Conservation (phyloP, 2,329 filamentous ascomycete genomes). For the Xylariaceae sp. region DNA sequence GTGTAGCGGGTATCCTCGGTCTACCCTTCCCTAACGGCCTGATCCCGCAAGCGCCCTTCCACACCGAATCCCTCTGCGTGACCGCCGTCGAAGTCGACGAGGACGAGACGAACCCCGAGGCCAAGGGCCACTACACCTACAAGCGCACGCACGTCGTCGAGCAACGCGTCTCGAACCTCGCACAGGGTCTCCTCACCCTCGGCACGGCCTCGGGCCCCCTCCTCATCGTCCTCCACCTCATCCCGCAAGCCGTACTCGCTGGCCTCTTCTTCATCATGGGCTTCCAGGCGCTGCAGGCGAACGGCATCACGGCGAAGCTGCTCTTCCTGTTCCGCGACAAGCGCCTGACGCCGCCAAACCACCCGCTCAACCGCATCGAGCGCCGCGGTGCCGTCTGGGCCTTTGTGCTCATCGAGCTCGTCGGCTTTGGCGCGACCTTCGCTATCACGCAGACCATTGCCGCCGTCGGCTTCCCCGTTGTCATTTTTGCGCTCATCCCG, state of each 20-base stretch:
- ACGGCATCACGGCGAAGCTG: slow-evolving; percentile 72
- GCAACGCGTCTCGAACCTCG: slow-evolving; percentile 72
- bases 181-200: slow-evolving; percentile 70
- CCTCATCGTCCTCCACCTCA: slow-evolving; percentile 67
- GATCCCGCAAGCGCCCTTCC: slow-evolving; percentile 78
- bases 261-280: slow-evolving; percentile 85
- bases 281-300: slow-evolving; percentile 67
- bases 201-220: slow-evolving; percentile 74
- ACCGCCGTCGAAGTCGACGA: slow-evolving; percentile 49
- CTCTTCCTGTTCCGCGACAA: slow-evolving; percentile 63
- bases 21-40: slow-evolving; percentile 78
- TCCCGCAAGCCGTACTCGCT: slow-evolving; percentile 73
- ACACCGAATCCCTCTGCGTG: slow-evolving; percentile 73
- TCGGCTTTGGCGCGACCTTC: slow-evolving; percentile 72
- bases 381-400: slow-evolving; percentile 63
- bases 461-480: slow-evolving; percentile 73
- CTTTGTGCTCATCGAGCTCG: slow-evolving; percentile 63
- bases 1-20: slow-evolving; percentile 67
- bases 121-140: slow-evolving; percentile 52
- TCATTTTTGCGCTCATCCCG: slow-evolving; percentile 66
- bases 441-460: slow-evolving; percentile 79
- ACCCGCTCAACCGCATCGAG: slow-evolving; percentile 57
- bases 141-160: slow-evolving; percentile 63
- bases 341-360: slow-evolving; percentile 51
- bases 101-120: slow-evolving; percentile 46